A percentile compares a stretch with the other conserved stretches of the same genome.
phyloP scores from a whole-genome alignment of 2,329 filamentous ascomycete species.

The Nemania sp. region DNA sequence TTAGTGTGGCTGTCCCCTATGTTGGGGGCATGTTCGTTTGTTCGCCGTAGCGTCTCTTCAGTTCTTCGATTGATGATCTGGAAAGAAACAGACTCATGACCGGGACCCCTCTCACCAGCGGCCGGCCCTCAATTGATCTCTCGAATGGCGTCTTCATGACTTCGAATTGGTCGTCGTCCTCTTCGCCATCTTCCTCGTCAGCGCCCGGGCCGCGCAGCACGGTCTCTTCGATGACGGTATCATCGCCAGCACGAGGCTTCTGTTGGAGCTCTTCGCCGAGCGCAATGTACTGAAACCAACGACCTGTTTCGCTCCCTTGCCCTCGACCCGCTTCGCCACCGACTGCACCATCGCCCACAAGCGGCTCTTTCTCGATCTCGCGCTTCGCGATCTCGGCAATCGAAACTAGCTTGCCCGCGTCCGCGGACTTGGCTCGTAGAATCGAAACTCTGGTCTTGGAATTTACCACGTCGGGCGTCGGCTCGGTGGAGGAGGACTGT shows the following conservation, averaged over 20 bases:
- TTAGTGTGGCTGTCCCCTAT: not conserved
- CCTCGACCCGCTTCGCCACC: not conserved
- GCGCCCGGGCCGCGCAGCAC: slow-evolving; percentile 42
- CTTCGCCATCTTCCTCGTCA: slow-evolving; percentile 40
- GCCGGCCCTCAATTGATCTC: slow-evolving; percentile 53
- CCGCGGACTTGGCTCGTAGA: slow-evolving; percentile 54
- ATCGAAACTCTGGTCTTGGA: slow-evolving; percentile 46
- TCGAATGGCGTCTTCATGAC: slow-evolving; percentile 61
- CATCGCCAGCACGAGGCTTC: slow-evolving; percentile 35
- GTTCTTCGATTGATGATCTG: slow-evolving; percentile 55
- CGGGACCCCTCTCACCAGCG: slow-evolving; percentile 52
- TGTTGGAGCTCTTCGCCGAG: slow-evolving; percentile 52
- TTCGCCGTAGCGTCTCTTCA: slow-evolving; percentile 54
- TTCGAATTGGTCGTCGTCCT: slow-evolving; percentile 60
- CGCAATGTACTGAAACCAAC: slow-evolving; percentile 62
- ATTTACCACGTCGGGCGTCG: not conserved
- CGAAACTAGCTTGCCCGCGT: slow-evolving; percentile 68
- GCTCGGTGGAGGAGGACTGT: slow-evolving; percentile 1
- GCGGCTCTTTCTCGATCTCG: slow-evolving; percentile 50
- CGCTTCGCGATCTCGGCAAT: slow-evolving; percentile 69
- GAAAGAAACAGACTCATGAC: slow-evolving; percentile 67
- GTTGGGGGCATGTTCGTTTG: slow-evolving; percentile 48
- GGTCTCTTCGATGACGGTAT: slow-evolving; percentile 49
- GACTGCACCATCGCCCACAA: not conserved
- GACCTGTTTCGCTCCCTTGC: slow-evolving; percentile 1